Base-by-base conservation (phyloP, 495 filamentous ascomycete genomes). In the Penicillium samsonianum region DNA sequence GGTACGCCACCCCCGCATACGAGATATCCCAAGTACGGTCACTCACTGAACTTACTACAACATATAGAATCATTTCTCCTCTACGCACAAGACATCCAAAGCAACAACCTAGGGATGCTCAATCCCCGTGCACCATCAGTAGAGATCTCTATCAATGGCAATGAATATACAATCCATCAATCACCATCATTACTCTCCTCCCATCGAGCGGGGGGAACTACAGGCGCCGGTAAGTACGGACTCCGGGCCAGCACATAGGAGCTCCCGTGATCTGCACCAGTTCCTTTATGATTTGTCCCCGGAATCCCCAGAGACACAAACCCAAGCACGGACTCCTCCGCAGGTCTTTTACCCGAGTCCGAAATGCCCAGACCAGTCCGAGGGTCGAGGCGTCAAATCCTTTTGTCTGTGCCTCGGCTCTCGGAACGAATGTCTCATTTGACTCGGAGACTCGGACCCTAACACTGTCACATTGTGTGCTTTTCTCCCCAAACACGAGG, bases 11-110 rank as follows among this genome's bases (percentile, higher is more conserved):
- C 65, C 25, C 50, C 38, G 28, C 23, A 25, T 22, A 53, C 41
- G 49, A 28, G 22, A 19, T 38, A 33, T 17, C 35, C 28, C n/a
- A 50, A 33, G 38, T 31, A 46, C 33, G 49, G 41, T 48, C 30
- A 25, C 55, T 38, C n/a, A 52, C 30, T 50, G 41, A 61, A 53
- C 40, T 25, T 4, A 38, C 49, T 30, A n/a, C n/a, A n/a, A n/a
- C n/a, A n/a, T n/a, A 19, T 65, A 96, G 93, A 98, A 76, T 87
- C 89, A 37, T 96, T 94, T 65, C 72, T 90, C 28, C 80, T 96
- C 49, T 96, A 95, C 79, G 84, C 90, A 14, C 85, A 89, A 61
- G 67, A 82, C 17, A 81, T 91, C 46, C 85, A 89, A 5, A 88
- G 88, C 8, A 84, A 86, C 50, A 86, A 92, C 61, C 86, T 98